Conservation (phyloP, 2,329 filamentous ascomycete genomes). For the Penicillium fuscoglaucum region DNA sequence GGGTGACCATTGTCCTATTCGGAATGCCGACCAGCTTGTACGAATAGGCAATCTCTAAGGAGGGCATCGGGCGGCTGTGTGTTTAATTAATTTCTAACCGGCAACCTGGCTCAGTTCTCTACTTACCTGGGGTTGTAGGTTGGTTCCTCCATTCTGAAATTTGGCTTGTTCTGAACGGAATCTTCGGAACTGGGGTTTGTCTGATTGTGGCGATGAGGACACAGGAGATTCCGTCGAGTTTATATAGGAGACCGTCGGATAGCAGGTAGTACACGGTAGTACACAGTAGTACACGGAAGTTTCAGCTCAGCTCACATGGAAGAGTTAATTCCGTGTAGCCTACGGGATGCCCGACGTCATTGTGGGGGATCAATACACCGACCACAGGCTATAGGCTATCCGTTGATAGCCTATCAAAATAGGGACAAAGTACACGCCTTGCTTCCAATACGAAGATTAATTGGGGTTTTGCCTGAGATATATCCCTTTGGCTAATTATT, state of each 20-base stretch:
- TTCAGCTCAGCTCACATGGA: background rate
- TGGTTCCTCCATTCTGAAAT: constrained; percentile 23
- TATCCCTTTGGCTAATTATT: background rate
- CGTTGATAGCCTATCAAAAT: background rate
- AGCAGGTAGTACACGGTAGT: too few relatives aligned
- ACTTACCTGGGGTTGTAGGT: constrained; percentile 23
- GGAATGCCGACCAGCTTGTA: constrained; percentile 44
- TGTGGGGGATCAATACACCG: background rate
- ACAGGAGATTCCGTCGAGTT: background rate
- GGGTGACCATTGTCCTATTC: constrained; percentile 43
- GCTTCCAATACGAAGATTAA: background rate
- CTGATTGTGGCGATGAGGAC: background rate
- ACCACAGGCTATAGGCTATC: constrained; percentile 17
- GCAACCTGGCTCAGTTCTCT: background rate
- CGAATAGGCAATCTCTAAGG: constrained; percentile 30
- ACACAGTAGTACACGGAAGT: too few relatives aligned
- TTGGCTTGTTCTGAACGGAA: background rate
- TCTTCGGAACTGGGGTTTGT: background rate
- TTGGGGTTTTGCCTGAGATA: background rate
- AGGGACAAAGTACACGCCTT: background rate
- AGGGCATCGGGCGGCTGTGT: constrained; percentile 31
- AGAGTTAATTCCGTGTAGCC: background rate
- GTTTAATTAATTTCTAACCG: background rate
- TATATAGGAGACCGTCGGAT: background rate
- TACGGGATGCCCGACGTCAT: background rate